Conservation (phyloP, 2,329 filamentous ascomycete species). For the Chalara sp. region DNA sequence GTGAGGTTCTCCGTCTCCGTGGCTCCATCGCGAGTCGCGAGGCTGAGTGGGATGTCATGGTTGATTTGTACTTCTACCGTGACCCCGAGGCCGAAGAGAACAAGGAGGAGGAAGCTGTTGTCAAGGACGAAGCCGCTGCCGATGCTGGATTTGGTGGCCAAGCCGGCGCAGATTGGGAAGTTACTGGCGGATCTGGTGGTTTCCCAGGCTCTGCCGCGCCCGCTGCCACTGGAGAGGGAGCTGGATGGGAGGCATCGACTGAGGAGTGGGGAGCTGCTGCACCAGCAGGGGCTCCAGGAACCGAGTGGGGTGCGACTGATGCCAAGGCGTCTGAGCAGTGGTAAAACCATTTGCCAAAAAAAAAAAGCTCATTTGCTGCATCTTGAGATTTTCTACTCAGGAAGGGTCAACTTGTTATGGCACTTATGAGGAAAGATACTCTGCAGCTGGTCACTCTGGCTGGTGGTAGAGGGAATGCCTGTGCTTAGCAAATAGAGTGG, state of each 20-base stretch:
- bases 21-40: conserved; percentile 95
- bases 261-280: conserved; percentile 42
- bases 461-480: conserved; percentile 80
- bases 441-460: conserved; percentile 38
- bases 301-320: conserved; percentile 43
- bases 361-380: conserved; percentile 9
- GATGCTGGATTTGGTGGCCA: conserved; percentile 67
- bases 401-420: conserved; percentile 54
- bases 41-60: conserved; percentile 98
- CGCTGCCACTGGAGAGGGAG: conserved; percentile 52
- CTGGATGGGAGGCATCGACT: conserved; percentile 53
- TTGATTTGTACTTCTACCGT: conserved; percentile 99
- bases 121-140: conserved; percentile 73
- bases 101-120: conserved; percentile 90
- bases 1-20: conserved; percentile 98
- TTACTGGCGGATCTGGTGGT: conserved; percentile 55
- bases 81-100: conserved; percentile 99
- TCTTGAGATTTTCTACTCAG: conserved; percentile 22
- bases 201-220: conserved; percentile 47
- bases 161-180: conserved; percentile 66
- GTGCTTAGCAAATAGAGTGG: conserved; percentile 61
- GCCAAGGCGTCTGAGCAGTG: conserved; percentile 37
- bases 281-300: conserved; percentile 31
- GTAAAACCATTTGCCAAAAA: conserved; percentile 22
- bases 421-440: conserved; percentile 99